Percentiles rank a stretch among this genome's conserved stretches.
phyloP scores from a whole-genome alignment of 1,139 yeast species.

The Blastobotrys raffinosifermentans region DNA sequence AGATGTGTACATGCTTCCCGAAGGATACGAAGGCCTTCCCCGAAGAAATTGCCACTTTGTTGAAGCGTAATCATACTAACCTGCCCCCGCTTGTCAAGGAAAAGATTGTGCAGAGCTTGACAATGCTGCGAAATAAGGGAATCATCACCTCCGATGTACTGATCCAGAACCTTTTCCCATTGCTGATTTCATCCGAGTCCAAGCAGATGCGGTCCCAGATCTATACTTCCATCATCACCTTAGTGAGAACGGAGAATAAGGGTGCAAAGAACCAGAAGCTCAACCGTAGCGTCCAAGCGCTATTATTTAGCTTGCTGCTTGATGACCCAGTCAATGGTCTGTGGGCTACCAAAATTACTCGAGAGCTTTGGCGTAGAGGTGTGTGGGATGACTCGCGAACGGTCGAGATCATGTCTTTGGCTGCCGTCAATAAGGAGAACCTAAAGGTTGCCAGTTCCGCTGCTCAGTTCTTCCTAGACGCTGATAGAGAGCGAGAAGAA shows the following conservation, averaged over 20 bases:
- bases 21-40: conserved; percentile 84
- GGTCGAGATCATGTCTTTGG: conserved; percentile 94
- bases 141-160: conserved; percentile 74
- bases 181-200: conserved; percentile 64
- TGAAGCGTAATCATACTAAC: conserved; percentile 70
- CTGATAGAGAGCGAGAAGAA: conserved; percentile 92
- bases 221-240: conserved; percentile 67
- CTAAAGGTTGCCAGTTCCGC: conserved; percentile 87
- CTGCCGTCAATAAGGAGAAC: conserved; percentile 74
- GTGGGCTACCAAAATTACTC: conserved; percentile 93
- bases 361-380: conserved; percentile 96
- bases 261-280: conserved; percentile 82
- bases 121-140: conserved; percentile 83
- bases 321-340: conserved; percentile 63
- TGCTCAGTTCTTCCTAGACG: conserved; percentile 84
- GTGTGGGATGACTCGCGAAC: conserved; percentile 97
- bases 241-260: conserved; percentile 75
- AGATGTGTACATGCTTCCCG: conserved; percentile 86
- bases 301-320: conserved; percentile 68
- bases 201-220: conserved; percentile 79
- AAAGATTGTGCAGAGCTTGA: conserved; percentile 81
- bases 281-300: conserved; percentile 84
- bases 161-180: conserved; percentile 83
- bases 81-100: conserved; percentile 83
- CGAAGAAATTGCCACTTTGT: conserved; percentile 61